Base-by-base conservation (phyloP, 805 yeast species). In the Ogataea polymorpha region DNA sequence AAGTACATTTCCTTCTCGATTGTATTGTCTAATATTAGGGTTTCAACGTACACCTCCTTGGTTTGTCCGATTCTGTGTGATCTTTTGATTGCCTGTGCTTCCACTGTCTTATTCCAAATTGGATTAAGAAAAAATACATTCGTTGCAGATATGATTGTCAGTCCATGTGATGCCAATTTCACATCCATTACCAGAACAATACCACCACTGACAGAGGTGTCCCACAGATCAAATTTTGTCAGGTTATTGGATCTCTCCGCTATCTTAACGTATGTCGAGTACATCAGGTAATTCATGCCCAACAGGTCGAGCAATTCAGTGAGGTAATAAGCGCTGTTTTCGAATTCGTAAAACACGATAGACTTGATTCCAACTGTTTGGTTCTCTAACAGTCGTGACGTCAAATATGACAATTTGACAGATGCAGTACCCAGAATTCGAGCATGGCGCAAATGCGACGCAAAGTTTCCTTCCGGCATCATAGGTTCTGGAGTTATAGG, bases 11-110 rank as follows among this genome's bases (percentile, higher is more conserved):
- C 83, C 56, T 82, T 84, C 49, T 82, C 89, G 34, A 82, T 65
- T 0, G 88, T 82, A 4, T 75, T 80, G 37, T 71, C 64, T 50
- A 82, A 56, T 3, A 82, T 74, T 42, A 82, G 60, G 0, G 88
- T 82, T 53, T 82, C 88, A n/a, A 82, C 89, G 55, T 59, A 62
- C 0, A 82, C 88, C 15, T 76, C 77, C n/a, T 68, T 62, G 0
- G 68, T 65, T 49, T 82, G 89, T 0, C 90, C 89, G 56, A 82
- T 82, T 59, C 89, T 71, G 60, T 82, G 90, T 0, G 88, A 83
- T 64, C 90, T 73, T 49, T 83, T 81, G 35, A 82, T 80, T 1
- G 88, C 88, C 52, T 82, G 89, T 0, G 88, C 88, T 55, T 82
- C 89, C 14, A 77, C 66, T 0, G 84, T 72, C 41, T 78, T 68